Conservation (phyloP, 192 early-diverging fungal genomes). For the Backusella liffmaniae region DNA sequence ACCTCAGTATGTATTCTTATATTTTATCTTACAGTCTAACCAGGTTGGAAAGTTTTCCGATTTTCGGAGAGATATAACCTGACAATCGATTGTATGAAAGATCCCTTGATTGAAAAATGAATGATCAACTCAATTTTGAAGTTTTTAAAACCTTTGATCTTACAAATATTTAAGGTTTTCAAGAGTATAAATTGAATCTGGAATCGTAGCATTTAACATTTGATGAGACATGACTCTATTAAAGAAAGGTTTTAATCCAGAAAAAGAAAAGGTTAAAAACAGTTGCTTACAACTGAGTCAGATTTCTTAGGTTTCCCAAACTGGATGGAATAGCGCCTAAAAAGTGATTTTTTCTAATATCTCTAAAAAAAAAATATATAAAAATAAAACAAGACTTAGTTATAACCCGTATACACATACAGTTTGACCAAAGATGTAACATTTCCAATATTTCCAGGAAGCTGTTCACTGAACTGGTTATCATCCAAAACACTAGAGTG, state of each 20-base stretch:
- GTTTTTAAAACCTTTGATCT: neutral
- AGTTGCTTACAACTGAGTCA: constrained; percentile 13
- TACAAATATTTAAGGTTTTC: constrained; percentile 25
- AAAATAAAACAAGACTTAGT: neutral
- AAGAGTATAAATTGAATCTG: constrained; percentile 19
- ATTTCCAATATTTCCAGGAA: constrained; percentile 24
- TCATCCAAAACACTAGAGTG: constrained; percentile 17
- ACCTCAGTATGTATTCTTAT: neutral
- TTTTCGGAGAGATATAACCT: constrained; percentile 18
- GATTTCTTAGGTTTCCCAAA: constrained; percentile 12
- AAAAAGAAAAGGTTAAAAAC: neutral
- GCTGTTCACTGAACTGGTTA: constrained; percentile 23
- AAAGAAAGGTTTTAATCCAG: neutral
- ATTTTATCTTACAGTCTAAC: constrained; percentile 22
- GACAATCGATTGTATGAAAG: constrained; percentile 33
- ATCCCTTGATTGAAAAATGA: constrained; percentile 18
- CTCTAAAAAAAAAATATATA: neutral
- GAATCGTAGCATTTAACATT: constrained; percentile 26
- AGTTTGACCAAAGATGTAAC: constrained; percentile 9
- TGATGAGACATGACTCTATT: constrained; percentile 16
- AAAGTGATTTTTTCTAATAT: constrained; percentile 12
- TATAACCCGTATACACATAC: constrained; percentile 9
- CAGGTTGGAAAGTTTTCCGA: constrained; percentile 26
- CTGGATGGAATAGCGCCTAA: constrained; percentile 13
- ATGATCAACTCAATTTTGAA: neutral